Evolutionary conservation across 2,329 filamentous ascomycete species (phyloP), one percentile per base, ranked within the genome.

Genomic region (Arthrobotrys sphaeroides): DNA sequence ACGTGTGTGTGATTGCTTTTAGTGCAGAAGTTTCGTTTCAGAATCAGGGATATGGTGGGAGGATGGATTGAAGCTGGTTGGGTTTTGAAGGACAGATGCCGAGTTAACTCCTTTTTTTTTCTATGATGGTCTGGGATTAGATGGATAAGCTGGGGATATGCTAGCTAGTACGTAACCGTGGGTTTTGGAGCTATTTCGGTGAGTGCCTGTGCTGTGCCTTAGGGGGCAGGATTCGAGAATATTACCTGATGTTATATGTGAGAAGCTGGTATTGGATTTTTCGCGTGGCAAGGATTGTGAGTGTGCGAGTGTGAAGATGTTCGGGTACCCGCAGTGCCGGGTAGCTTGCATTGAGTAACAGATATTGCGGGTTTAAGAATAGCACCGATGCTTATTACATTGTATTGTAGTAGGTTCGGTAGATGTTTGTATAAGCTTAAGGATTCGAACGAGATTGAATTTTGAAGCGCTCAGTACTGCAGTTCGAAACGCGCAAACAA

Each of bases 301-400:
- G 51, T 36, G 49, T 38, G 49, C 49, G 49, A 55, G 31, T 55
- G 51, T 55, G 51, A 55, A 55, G 51, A 28, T 55, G 20, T 33
- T 61, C 68, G 68, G 68, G 38, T 65, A 51, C 68, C 68, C 68
- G 60, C 68, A 73, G 68, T 26, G 28, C 42, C 40, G 60, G 68
- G 57, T 57, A 57, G 31, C 59, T n/a, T 64, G 45, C 36, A 47
- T 47, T 45, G 53, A 47, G 40, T 7, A 51, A 64, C 18, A 28
- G 57, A 7, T n/a, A n/a, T n/a, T n/a, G 24, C 4, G 40, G n/a
- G 16, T 36, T 20, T 26, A n/a, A n/a, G n/a, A n/a, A n/a, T n/a
- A n/a, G n/a, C n/a, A n/a, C n/a, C n/a, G n/a, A n/a, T n/a, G n/a
- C n/a, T n/a, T n/a, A 33, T 33, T 33, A 33, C 31, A 33, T 33